These are phyloP conservation scores for Exophiala phaeomuriformis DNA, from an alignment of 2,329 filamentous ascomycete genomes.

Conservation along the genomic window DNA sequence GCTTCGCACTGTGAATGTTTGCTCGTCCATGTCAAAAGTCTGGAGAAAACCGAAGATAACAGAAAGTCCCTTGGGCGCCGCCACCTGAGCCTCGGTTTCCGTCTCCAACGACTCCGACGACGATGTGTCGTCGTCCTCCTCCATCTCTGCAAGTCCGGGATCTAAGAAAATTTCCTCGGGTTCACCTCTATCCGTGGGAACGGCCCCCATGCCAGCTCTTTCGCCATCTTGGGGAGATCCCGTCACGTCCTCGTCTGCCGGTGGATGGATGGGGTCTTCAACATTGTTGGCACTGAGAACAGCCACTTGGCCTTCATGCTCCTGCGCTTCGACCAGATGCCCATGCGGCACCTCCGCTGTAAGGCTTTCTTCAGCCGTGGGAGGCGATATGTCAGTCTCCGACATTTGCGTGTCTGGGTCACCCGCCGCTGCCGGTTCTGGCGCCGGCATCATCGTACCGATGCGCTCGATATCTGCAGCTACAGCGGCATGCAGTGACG, in stretches of 20 bases:
- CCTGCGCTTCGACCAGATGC: slow-evolving; percentile 19
- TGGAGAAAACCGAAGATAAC: slow-evolving; percentile 46
- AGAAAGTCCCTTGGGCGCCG: slow-evolving; percentile 5
- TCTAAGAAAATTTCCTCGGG: slow-evolving; percentile 9
- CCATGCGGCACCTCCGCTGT: slow-evolving; percentile 18
- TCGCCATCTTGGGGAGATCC: slow-evolving; percentile 23
- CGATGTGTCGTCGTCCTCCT: slow-evolving; percentile 3
- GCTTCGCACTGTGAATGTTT: slow-evolving; percentile 36
- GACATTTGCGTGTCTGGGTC: slow-evolving; percentile 17
- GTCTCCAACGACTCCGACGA: slow-evolving; percentile 6
- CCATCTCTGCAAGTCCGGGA: background rate
- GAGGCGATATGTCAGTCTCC: slow-evolving; percentile 8
- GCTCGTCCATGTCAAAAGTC: slow-evolving; percentile 45
- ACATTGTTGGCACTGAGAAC: background rate
- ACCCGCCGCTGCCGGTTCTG: slow-evolving; percentile 1
- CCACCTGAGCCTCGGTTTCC: background rate
- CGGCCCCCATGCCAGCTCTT: slow-evolving; percentile 29
- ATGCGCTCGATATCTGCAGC: slow-evolving; percentile 9
- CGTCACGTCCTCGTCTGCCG: background rate
- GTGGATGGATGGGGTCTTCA: background rate
- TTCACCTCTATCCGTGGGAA: slow-evolving; percentile 18
- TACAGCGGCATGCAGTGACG: slow-evolving; percentile 21
- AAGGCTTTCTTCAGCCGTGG: slow-evolving; percentile 13
- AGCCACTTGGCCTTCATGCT: slow-evolving; percentile 6
- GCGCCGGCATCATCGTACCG: background rate